Percentiles rank a stretch among this genome's conserved stretches.
Conservation (phyloP, 2,329 filamentous ascomycete genomes). For the Acrocalymma vagum region DNA sequence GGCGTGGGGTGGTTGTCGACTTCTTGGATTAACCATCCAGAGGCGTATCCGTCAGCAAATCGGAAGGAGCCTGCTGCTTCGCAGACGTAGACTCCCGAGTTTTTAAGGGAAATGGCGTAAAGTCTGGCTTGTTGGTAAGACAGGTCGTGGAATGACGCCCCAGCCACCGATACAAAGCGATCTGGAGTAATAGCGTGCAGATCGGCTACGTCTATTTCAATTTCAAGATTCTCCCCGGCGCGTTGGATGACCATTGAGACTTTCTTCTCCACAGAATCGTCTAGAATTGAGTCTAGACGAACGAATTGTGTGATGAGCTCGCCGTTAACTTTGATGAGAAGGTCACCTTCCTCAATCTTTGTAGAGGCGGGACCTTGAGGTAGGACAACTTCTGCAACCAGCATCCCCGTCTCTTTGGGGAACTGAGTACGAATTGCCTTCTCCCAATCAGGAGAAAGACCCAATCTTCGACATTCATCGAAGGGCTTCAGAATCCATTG, state of each 20-base stretch:
- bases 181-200: constrained; percentile 95
- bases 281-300: constrained; percentile 87
- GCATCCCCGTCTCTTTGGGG: constrained; percentile 94
- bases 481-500: constrained; percentile 98
- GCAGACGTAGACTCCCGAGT: constrained; percentile 85
- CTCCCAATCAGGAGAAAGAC: constrained; percentile 86
- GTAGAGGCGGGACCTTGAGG: constrained; percentile 87
- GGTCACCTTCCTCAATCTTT: constrained; percentile 93
- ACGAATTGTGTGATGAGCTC: constrained; percentile 94
- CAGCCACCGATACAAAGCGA: constrained; percentile 92
- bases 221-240: constrained; percentile 85
- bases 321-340: constrained; percentile 91
- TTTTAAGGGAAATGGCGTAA: constrained; percentile 87
- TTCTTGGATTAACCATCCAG: constrained; percentile 92
- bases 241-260: constrained; percentile 86
- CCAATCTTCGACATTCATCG: constrained; percentile 91
- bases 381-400: constrained; percentile 94
- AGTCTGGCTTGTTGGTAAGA: constrained; percentile 98
- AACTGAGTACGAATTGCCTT: constrained; percentile 82
- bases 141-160: constrained; percentile 92
- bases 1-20: constrained; percentile 92
- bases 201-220: constrained; percentile 86
- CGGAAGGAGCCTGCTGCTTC: constrained; percentile 95
- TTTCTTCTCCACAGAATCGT: constrained; percentile 82
- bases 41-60: constrained; percentile 84